phyloP scores from a whole-genome alignment of 2,329 filamentous ascomycete genomes.

The Exophiala sp. region DNA sequence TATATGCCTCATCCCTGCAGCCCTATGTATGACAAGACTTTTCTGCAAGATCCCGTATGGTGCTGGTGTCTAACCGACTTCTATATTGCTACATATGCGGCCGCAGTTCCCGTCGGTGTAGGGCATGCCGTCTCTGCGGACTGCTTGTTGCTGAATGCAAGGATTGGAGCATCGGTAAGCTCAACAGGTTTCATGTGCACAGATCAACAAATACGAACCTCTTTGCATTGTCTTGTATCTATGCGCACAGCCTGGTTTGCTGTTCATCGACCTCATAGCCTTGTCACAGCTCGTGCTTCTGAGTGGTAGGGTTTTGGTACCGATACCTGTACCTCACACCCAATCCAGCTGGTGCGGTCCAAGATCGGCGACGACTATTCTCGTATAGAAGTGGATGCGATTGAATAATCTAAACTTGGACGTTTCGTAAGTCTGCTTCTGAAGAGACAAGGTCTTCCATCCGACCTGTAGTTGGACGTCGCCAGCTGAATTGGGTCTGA shows the following conservation, averaged over 20 bases:
- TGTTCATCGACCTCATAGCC: neutral
- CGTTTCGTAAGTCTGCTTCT: neutral
- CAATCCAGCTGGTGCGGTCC: neutral
- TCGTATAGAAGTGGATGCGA: neutral
- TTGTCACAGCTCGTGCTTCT: neutral
- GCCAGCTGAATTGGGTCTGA: no score
- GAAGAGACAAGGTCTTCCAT: neutral
- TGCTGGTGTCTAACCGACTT: neutral
- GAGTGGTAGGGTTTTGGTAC: constrained; percentile 1
- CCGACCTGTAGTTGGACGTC: neutral
- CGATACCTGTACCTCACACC: no score
- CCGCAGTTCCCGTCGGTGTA: no score
- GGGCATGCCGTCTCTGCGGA: no score
- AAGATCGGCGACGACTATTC: constrained; percentile 1
- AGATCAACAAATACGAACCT: no score
- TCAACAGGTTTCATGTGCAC: no score
- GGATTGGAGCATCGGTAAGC: no score
- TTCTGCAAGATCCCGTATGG: neutral
- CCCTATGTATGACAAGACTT: neutral
- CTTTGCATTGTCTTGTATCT: neutral
- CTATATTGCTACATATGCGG: neutral
- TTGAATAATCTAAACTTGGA: neutral
- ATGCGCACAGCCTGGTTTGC: neutral
- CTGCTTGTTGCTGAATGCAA: neutral
- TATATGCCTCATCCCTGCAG: neutral